phyloP scores from a whole-genome alignment of 1,139 yeast genomes.

The Ashbya aceris region DNA sequence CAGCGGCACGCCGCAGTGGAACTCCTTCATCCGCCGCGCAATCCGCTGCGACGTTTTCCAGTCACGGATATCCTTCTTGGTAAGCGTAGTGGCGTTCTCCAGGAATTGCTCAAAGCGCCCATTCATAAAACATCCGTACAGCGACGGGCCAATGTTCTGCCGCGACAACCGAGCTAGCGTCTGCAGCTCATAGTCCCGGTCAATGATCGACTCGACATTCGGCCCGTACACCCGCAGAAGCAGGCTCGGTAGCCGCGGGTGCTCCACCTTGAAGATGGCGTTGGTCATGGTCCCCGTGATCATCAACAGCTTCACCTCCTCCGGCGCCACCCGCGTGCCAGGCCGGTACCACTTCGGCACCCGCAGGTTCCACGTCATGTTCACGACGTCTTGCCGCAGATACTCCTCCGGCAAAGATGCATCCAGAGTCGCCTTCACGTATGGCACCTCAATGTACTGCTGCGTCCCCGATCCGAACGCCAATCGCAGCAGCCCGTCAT shows the following conservation, averaged over 20 bases:
- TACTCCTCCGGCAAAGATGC: slow-evolving; percentile 72
- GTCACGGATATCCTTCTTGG: slow-evolving; percentile 62
- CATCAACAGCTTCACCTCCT: slow-evolving; percentile 44
- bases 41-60: slow-evolving; percentile 73
- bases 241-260: slow-evolving; percentile 35
- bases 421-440: slow-evolving; percentile 40
- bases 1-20: slow-evolving; percentile 73
- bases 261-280: slow-evolving; percentile 63
- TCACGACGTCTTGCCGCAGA: slow-evolving; percentile 72
- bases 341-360: slow-evolving; percentile 66
- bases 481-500: slow-evolving; percentile 7
- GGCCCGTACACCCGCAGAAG: slow-evolving; percentile 85
- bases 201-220: slow-evolving; percentile 78
- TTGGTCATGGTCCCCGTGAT: slow-evolving; percentile 92
- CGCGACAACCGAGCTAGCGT: slow-evolving; percentile 64
- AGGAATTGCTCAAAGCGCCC: slow-evolving; percentile 91
- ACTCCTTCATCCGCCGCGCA: slow-evolving; percentile 93
- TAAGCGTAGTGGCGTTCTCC: slow-evolving; percentile 57
- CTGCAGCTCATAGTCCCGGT: slow-evolving; percentile 70
- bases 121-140: slow-evolving; percentile 80
- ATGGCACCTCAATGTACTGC: slow-evolving; percentile 29
- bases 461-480: slow-evolving; percentile 10
- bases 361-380: slow-evolving; percentile 51
- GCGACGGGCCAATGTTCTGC: slow-evolving; percentile 77
- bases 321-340: slow-evolving; percentile 22